Conservation (phyloP, 768 basidiomycete genomes). For the Podaxis pistillaris region DNA sequence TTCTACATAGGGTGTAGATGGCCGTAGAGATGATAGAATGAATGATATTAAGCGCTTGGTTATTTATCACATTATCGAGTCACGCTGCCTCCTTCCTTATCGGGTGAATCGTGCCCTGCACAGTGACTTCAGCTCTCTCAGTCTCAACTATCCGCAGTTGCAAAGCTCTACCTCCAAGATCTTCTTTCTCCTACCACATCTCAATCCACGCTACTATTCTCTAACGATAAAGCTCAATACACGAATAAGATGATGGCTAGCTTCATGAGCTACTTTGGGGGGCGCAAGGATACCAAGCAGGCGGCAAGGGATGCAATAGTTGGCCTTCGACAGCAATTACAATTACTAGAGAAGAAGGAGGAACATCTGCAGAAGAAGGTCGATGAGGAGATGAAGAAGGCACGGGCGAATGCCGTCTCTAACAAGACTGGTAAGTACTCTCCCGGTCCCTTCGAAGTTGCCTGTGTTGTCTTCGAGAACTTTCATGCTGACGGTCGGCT, state of each 20-base stretch:
- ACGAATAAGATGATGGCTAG: conserved; percentile 58
- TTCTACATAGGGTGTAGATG: not conserved
- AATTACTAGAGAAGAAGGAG: conserved; percentile 99
- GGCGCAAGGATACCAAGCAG: conserved; percentile 79
- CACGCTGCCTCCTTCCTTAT: conserved; percentile 28
- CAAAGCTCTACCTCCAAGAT: not conserved
- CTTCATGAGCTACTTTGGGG: conserved; percentile 88
- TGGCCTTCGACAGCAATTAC: conserved; percentile 85
- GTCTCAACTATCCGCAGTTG: conserved; percentile 1
- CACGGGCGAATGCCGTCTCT: conserved; percentile 86
- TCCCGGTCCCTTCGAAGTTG: not conserved
- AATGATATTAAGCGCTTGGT: not conserved
- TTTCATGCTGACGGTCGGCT: conserved; percentile 1
- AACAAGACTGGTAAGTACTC: conserved; percentile 83
- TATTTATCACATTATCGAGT: conserved; percentile 5
- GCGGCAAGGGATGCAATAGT: conserved; percentile 92
- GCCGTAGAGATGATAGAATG: not conserved
- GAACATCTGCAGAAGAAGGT: conserved; percentile 96
- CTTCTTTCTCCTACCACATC: not conserved
- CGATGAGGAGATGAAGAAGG: conserved; percentile 91
- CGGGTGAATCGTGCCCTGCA: conserved; percentile 14
- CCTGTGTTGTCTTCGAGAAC: not conserved
- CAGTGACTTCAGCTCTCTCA: conserved; percentile 3
- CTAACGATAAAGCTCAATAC: conserved; percentile 14
- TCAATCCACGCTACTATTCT: conserved; percentile 2